phyloP scores from a whole-genome alignment of 176 grass and related monocot species.

The Musa itinerans region DNA sequence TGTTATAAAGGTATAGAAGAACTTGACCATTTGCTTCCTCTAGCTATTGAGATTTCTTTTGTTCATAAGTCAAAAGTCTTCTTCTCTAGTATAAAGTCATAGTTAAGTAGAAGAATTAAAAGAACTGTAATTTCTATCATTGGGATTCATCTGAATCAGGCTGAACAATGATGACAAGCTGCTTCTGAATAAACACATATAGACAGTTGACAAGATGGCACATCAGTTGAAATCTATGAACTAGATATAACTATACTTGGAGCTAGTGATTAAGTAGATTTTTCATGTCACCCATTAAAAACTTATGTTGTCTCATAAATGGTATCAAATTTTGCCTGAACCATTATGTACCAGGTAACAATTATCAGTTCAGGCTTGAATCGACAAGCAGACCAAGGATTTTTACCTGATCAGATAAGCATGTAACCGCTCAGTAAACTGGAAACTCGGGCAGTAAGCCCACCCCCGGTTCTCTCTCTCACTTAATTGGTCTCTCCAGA shows the following conservation, averaged over 20 bases:
- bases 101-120: background rate
- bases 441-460: too few relatives aligned
- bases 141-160: background rate
- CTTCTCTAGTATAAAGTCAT: background rate
- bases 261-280: background rate
- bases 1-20: background rate
- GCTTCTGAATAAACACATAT: background rate
- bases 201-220: background rate
- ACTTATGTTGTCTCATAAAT: too few relatives aligned
- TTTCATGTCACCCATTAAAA: background rate
- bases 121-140: background rate
- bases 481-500: too few relatives aligned
- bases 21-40: background rate
- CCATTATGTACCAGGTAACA: too few relatives aligned
- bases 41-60: background rate
- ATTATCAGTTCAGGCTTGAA: too few relatives aligned
- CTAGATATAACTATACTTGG: background rate
- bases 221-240: background rate
- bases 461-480: too few relatives aligned
- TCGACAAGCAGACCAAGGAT: too few relatives aligned
- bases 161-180: background rate
- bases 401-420: too few relatives aligned
- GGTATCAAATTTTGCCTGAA: too few relatives aligned
- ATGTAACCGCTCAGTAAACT: too few relatives aligned
- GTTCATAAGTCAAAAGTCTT: background rate